A percentile compares a stretch with the other conserved stretches of the same genome.
Evolutionary conservation across 176 grass and related monocot species (phyloP).

Genomic region (Carex cristatella): DNA sequence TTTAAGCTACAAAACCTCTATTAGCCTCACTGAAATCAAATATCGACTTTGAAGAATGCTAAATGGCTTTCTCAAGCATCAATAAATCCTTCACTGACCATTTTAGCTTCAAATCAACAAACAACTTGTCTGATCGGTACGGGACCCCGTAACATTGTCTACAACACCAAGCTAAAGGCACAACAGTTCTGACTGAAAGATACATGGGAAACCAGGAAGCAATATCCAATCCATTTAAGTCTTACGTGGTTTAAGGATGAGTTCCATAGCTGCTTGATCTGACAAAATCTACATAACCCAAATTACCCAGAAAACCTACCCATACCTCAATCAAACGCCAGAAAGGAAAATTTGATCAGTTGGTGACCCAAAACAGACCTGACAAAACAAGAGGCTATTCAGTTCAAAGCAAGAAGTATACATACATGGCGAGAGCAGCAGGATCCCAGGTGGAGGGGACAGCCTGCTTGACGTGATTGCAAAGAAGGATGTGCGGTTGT

Average conservation of each 20-base stretch:
- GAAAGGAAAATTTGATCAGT: background rate
- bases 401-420: constrained; percentile 22
- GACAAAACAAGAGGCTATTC: background rate
- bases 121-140: background rate
- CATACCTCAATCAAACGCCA: background rate
- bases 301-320: background rate
- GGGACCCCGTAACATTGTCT: background rate
- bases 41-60: background rate
- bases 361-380: background rate
- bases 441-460: constrained; percentile 96
- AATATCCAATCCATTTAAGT: background rate
- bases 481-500: constrained; percentile 61
- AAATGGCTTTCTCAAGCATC: background rate
- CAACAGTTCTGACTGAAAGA: background rate
- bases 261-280: background rate
- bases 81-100: background rate
- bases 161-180: background rate
- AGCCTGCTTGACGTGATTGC: constrained; percentile 69
- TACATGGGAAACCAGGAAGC: background rate
- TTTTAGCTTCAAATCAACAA: background rate
- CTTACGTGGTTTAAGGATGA: background rate
- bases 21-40: background rate
- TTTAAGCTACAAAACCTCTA: background rate
- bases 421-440: constrained; percentile 72
- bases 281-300: background rate